phyloP scores from a whole-genome alignment of 305 asterid species.

The Solanum aculeatissimum region DNA sequence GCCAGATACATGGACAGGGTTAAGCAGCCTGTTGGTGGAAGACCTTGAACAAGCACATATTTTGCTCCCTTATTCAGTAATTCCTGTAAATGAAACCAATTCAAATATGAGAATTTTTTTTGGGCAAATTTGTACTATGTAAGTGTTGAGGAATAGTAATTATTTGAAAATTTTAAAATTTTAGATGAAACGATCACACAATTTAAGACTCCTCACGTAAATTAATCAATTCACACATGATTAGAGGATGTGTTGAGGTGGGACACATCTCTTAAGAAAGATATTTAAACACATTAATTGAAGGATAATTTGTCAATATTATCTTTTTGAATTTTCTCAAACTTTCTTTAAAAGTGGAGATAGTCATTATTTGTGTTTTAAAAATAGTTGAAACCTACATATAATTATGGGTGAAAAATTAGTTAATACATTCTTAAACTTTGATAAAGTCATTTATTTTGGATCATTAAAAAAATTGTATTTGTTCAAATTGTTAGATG shows the following conservation, averaged over 20 bases:
- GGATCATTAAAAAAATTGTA: background rate
- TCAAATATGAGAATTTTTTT: background rate
- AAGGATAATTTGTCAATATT: background rate
- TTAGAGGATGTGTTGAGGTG: background rate
- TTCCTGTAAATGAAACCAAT: constrained; percentile 17
- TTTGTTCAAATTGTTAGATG: too few species aligned
- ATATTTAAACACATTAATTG: background rate
- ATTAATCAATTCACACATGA: too few species aligned
- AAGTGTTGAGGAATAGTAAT: too few species aligned
- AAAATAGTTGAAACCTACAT: background rate
- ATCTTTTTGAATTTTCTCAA: background rate
- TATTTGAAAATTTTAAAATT: too few species aligned
- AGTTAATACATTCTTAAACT: background rate
- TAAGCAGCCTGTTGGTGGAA: constrained; percentile 77
- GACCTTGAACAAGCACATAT: constrained; percentile 62
- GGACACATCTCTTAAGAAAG: background rate
- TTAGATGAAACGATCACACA: too few species aligned
- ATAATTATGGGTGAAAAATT: background rate
- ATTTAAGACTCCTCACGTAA: too few species aligned
- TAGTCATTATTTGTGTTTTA: background rate
- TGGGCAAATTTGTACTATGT: background rate
- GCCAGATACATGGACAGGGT: constrained; percentile 43
- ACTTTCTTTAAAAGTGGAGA: background rate
- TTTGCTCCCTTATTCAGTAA: constrained; percentile 59
- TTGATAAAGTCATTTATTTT: background rate